Evolutionary conservation across 2,329 filamentous ascomycete genomes (phyloP).

Genomic region (Periconia sp.): DNA sequence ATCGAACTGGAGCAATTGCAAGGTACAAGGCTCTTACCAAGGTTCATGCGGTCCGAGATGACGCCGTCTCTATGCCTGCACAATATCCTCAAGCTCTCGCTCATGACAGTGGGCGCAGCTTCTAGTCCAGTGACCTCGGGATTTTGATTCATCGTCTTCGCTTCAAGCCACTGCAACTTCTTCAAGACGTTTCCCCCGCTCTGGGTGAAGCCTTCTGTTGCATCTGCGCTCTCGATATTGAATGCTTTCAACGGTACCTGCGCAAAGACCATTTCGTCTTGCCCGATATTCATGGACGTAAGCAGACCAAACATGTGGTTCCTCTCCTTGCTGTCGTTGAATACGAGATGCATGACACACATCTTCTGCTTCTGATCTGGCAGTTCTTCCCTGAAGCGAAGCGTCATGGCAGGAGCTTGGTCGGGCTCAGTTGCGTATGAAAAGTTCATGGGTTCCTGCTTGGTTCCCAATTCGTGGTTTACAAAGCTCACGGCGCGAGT

Average conservation of each 20-base stretch:
- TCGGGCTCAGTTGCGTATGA: conserved; percentile 67
- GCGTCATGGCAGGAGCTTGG: conserved; percentile 71
- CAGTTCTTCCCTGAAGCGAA: conserved; percentile 68
- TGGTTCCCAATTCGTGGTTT: conserved; percentile 68
- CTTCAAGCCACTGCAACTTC: conserved; percentile 67
- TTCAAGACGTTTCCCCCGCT: conserved; percentile 49
- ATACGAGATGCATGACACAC: conserved; percentile 78
- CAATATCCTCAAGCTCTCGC: conserved; percentile 76
- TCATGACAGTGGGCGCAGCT: conserved; percentile 71
- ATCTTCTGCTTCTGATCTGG: conserved; percentile 52
- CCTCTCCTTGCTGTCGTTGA: conserved; percentile 74
- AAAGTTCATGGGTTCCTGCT: conserved; percentile 74
- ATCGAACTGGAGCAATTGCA: conserved; percentile 4
- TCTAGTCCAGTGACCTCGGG: conserved; percentile 62
- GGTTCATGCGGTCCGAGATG: conserved; percentile 82
- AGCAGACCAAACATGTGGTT: conserved; percentile 74
- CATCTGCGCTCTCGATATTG: conserved; percentile 64
- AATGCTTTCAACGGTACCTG: conserved; percentile 72
- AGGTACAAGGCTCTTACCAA: conserved; percentile 54
- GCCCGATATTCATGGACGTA: conserved; percentile 71
- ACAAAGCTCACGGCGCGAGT: conserved; percentile 80
- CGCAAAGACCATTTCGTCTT: conserved; percentile 72
- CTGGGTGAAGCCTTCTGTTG: conserved; percentile 52
- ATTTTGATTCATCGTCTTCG: conserved; percentile 75
- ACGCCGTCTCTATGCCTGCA: conserved; percentile 78